Percentiles rank a stretch among this genome's conserved stretches.
Evolutionary conservation across 2,329 filamentous ascomycete genomes (phyloP).

Genomic region (Penicillium italicum): DNA sequence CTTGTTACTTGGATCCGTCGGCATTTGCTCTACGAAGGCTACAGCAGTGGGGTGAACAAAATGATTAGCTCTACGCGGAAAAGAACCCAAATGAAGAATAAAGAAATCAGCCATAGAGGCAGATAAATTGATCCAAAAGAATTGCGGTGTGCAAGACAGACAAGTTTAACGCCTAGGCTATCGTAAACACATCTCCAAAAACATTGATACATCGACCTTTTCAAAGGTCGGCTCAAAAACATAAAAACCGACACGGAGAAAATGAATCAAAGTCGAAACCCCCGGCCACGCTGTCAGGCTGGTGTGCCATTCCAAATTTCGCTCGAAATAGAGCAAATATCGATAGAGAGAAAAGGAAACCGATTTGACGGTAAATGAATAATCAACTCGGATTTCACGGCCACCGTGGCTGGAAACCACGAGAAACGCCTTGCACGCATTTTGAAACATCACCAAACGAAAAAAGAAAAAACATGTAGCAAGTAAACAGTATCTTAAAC

Average conservation of each 20-base stretch:
- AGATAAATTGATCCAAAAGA: background rate
- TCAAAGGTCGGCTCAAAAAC: background rate
- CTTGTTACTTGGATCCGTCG: too few relatives aligned
- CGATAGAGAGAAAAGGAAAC: background rate
- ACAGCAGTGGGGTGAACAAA: too few relatives aligned
- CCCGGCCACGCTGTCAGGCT: background rate
- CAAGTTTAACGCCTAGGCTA: background rate
- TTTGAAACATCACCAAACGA: background rate
- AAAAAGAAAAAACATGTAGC: background rate
- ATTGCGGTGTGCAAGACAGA: background rate
- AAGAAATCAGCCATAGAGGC: background rate
- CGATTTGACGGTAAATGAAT: background rate
- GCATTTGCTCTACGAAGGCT: too few relatives aligned
- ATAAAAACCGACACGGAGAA: background rate
- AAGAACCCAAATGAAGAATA: background rate
- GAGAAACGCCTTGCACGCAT: conserved; percentile 2
- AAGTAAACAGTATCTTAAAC: background rate
- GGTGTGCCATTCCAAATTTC: background rate
- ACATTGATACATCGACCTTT: background rate
- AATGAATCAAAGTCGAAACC: background rate
- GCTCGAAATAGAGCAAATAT: conserved; percentile 2
- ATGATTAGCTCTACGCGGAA: background rate
- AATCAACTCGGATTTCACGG: background rate
- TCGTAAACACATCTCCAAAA: background rate
- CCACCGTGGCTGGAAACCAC: background rate